phyloP scores from a whole-genome alignment of 208 protist genomes.

The Ichthyophonus hoferi region DNA sequence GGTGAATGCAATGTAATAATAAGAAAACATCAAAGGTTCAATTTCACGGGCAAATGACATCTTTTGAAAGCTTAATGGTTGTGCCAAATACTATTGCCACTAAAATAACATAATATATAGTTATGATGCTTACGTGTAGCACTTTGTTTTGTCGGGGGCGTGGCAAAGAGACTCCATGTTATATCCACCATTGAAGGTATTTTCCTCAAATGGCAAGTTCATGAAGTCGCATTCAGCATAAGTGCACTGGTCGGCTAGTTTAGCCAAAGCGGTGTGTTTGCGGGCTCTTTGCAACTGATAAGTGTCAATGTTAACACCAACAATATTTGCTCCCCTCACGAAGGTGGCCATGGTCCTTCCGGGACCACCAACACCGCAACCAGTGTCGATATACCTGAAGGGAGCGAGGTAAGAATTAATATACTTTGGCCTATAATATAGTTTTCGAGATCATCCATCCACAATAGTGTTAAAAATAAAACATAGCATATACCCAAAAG shows the following conservation, averaged over 20 bases:
- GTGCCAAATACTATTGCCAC: slow-evolving; percentile 81
- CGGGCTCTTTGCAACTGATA: slow-evolving; percentile 76
- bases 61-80: too few relatives aligned
- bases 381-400: slow-evolving; percentile 76
- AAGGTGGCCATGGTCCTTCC: slow-evolving; percentile 84
- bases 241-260: slow-evolving; percentile 65
- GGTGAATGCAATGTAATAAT: too few relatives aligned
- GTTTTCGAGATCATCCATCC: too few relatives aligned
- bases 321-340: slow-evolving; percentile 79
- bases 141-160: slow-evolving; percentile 80
- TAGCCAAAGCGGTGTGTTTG: not conserved
- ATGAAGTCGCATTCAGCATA: slow-evolving; percentile 87
- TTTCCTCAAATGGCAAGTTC: slow-evolving; percentile 74
- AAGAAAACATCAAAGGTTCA: too few relatives aligned
- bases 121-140: slow-evolving; percentile 86
- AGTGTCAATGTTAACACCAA: slow-evolving; percentile 91
- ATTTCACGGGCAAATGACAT: too few relatives aligned
- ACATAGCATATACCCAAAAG: too few relatives aligned
- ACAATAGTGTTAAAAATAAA: too few relatives aligned
- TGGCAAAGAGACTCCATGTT: slow-evolving; percentile 93
- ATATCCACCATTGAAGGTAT: slow-evolving; percentile 84
- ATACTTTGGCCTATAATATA: too few relatives aligned
- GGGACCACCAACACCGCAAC: slow-evolving; percentile 91
- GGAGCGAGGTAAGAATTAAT: too few relatives aligned
- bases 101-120: slow-evolving; percentile 84